These are phyloP conservation scores for Posidonia australis DNA, from an alignment of 106 monocot species.

Conservation along the genomic window DNA sequence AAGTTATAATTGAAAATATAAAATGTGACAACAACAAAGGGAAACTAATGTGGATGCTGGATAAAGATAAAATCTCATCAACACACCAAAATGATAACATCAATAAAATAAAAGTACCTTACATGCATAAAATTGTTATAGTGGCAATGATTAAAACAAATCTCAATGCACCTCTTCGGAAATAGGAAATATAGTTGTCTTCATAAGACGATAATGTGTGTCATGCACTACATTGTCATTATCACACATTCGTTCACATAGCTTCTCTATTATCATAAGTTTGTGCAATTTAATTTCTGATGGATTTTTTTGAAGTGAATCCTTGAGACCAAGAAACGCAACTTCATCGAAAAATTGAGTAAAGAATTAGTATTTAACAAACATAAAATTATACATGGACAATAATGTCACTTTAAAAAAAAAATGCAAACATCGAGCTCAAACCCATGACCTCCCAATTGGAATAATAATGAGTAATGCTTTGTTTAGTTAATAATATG, in stretches of 20 bases:
- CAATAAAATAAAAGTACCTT: no score
- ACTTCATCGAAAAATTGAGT: slow-evolving; percentile 35
- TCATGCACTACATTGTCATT: slow-evolving; percentile 67
- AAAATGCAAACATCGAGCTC: not conserved
- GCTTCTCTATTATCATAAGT: slow-evolving; percentile 58
- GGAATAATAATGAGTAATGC: no score
- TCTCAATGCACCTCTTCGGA: slow-evolving; percentile 49
- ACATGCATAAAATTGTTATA: not conserved
- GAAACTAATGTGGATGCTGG: no score
- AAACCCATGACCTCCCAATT: no score
- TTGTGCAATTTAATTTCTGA: slow-evolving; percentile 77
- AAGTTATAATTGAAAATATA: no score
- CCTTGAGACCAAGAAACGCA: slow-evolving; percentile 70
- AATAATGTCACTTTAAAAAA: not conserved
- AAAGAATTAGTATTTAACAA: not conserved
- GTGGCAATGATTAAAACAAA: not conserved
- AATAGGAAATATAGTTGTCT: slow-evolving; percentile 50
- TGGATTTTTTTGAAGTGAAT: slow-evolving; percentile 61
- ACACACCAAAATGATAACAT: no score
- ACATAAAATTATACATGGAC: not conserved
- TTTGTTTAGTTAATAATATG: no score
- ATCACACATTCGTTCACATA: slow-evolving; percentile 77
- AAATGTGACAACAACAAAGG: no score
- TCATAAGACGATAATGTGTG: slow-evolving; percentile 52
- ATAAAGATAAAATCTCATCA: no score